phyloP scores from a whole-genome alignment of 2,329 filamentous ascomycete species.

The Colletotrichum horii region DNA sequence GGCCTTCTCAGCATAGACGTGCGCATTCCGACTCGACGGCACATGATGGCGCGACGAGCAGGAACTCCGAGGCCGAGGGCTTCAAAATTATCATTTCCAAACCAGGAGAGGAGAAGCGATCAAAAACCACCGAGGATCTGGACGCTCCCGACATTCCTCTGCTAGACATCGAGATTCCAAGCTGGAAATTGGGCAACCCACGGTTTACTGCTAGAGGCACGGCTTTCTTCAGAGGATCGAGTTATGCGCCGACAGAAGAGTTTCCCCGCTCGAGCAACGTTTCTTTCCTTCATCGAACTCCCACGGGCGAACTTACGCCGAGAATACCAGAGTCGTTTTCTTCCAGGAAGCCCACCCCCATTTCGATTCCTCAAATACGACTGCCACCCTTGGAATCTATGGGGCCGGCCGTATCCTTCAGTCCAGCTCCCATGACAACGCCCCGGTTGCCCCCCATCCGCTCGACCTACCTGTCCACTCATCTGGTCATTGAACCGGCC shows the following conservation, averaged over 20 bases:
- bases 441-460: conserved; percentile 45
- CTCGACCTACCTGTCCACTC: conserved; percentile 54
- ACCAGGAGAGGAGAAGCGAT: conserved; percentile 62
- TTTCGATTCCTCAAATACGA: conserved; percentile 41
- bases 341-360: conserved; percentile 41
- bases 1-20: conserved; percentile 55
- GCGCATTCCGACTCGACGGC: conserved; percentile 80
- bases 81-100: conserved; percentile 84
- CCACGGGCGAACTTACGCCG: conserved; percentile 35
- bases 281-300: conserved; percentile 49
- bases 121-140: conserved; percentile 67
- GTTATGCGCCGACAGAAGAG: conserved; percentile 78
- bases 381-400: conserved; percentile 24
- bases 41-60: conserved; percentile 62
- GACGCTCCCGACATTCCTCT: conserved; percentile 52
- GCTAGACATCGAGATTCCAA: conserved; percentile 79
- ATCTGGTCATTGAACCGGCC: conserved; percentile 66
- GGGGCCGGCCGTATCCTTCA: conserved; percentile 23
- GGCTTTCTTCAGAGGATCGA: conserved; percentile 80
- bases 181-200: conserved; percentile 82
- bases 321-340: conserved; percentile 30
- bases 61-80: conserved; percentile 66
- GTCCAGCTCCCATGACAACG: conserved; percentile 30
- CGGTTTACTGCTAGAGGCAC: conserved; percentile 80
- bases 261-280: conserved; percentile 64